These are phyloP conservation scores for Papilionanthe hybrid DNA, from an alignment of 116 monocot species.

Conservation along the genomic window DNA sequence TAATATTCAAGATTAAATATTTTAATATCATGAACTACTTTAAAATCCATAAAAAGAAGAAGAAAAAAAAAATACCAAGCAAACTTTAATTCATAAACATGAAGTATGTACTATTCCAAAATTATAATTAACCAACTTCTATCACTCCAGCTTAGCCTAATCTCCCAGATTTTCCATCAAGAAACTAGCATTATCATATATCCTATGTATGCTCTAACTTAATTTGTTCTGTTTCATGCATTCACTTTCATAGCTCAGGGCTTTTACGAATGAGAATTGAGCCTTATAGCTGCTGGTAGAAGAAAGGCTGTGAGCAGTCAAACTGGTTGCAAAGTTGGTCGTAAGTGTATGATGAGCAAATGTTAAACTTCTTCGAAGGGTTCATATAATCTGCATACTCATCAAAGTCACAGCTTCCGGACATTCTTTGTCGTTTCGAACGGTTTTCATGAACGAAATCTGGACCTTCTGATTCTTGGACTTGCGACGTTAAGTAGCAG, in stretches of 20 bases:
- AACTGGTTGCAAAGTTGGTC: not conserved
- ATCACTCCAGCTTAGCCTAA: too few relatives aligned
- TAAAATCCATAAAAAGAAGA: not conserved
- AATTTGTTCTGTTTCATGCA: too few relatives aligned
- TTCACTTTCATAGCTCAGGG: not conserved
- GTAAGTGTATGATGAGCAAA: not conserved
- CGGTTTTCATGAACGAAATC: not conserved
- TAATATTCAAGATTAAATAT: too few relatives aligned
- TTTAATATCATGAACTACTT: too few relatives aligned
- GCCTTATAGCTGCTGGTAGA: conserved; percentile 3
- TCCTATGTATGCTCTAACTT: too few relatives aligned
- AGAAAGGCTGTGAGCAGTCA: conserved; percentile 2
- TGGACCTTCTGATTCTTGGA: not conserved
- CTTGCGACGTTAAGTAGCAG: not conserved
- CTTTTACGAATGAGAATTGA: not conserved
- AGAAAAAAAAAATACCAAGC: too few relatives aligned
- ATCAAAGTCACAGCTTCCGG: not conserved
- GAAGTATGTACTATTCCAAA: not conserved
- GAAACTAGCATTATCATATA: not conserved
- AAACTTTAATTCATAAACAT: not conserved
- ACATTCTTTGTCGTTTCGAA: conserved; percentile 3
- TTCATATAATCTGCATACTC: not conserved
- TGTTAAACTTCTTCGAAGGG: not conserved
- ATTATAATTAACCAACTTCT: too few relatives aligned
- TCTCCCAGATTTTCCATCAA: not conserved